phyloP scores from a whole-genome alignment of 805 yeast genomes.

The Ogataea chonburiensis region DNA sequence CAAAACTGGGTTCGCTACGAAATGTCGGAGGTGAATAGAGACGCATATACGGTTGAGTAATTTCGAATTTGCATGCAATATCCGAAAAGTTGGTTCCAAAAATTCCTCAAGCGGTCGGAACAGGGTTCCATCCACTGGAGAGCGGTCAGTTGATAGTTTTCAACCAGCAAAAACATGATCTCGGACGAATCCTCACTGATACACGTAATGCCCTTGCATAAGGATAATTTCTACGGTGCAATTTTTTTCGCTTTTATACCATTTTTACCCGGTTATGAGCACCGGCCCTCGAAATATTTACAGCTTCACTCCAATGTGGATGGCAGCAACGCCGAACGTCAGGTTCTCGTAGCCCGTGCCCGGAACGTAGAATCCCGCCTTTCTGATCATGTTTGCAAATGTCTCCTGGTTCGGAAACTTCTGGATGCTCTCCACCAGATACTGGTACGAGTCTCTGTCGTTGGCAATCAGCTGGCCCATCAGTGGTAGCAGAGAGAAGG shows the following conservation, averaged over 20 bases:
- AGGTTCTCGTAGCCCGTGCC: conserved; percentile 90
- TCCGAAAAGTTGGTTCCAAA: conserved; percentile 48
- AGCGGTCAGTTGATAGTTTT: conserved; percentile 96
- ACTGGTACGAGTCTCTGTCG: conserved; percentile 94
- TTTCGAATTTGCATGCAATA: conserved; percentile 9
- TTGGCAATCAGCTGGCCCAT: conserved; percentile 96
- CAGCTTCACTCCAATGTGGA: conserved; percentile 91
- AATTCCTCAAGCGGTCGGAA: conserved; percentile 62
- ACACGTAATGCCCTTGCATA: conserved; percentile 99
- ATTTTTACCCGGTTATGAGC: conserved; percentile 7
- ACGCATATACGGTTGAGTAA: conserved; percentile 6
- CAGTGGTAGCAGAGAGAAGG: conserved; percentile 82
- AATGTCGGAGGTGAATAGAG: conserved; percentile 19
- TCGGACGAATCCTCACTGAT: conserved; percentile 99
- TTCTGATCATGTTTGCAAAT: conserved; percentile 86
- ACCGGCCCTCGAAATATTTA: conserved; percentile 31
- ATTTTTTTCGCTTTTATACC: conserved; percentile 7
- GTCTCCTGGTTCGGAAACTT: conserved; percentile 90
- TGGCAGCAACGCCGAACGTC: conserved; percentile 93
- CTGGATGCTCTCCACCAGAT: conserved; percentile 90
- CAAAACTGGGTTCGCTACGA: conserved; percentile 58
- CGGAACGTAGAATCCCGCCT: conserved; percentile 92
- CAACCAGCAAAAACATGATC: conserved; percentile 99
- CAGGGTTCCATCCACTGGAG: conserved; percentile 42
- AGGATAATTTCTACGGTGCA: conserved; percentile 47